Conservation (phyloP, 805 yeast genomes). For the Alloascoidea hylecoeti region DNA sequence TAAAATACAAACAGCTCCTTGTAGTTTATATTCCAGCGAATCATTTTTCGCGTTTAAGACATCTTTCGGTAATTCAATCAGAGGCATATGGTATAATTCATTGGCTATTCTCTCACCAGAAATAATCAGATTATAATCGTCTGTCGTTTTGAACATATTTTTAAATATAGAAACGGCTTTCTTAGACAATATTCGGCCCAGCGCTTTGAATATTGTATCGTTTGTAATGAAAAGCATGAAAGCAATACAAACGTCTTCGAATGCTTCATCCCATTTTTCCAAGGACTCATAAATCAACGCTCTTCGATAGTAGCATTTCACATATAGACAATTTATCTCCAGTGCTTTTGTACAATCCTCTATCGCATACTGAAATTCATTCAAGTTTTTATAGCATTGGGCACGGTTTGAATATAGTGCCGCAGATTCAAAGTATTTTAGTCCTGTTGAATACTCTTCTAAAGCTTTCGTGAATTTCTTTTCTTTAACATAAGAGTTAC, state of each 20-base stretch:
- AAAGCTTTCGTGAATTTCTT: constrained; percentile 1
- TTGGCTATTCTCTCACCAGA: constrained; percentile 1
- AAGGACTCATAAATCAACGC: constrained; percentile 74
- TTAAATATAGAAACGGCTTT: neutral
- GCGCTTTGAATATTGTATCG: neutral
- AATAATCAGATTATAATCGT: neutral
- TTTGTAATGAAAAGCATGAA: constrained; percentile 42
- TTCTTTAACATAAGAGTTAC: neutral
- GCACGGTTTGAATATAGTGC: constrained; percentile 82
- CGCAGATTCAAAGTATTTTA: neutral
- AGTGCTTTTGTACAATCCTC: constrained; percentile 67
- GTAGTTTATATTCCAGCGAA: neutral
- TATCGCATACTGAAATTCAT: constrained; percentile 70
- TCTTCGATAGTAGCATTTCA: constrained; percentile 77
- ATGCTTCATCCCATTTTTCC: constrained; percentile 61
- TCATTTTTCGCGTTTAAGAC: neutral
- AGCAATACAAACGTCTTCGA: constrained; percentile 52
- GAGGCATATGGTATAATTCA: constrained; percentile 1
- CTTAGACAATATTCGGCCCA: neutral
- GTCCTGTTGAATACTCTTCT: neutral
- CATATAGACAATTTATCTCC: constrained; percentile 45
- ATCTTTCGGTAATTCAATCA: neutral
- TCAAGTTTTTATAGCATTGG: constrained; percentile 81
- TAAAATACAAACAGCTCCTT: neutral
- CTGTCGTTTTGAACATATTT: neutral